phyloP scores from a whole-genome alignment of 768 basidiomycete species.

The Rhodosporidiobolus sp. region DNA sequence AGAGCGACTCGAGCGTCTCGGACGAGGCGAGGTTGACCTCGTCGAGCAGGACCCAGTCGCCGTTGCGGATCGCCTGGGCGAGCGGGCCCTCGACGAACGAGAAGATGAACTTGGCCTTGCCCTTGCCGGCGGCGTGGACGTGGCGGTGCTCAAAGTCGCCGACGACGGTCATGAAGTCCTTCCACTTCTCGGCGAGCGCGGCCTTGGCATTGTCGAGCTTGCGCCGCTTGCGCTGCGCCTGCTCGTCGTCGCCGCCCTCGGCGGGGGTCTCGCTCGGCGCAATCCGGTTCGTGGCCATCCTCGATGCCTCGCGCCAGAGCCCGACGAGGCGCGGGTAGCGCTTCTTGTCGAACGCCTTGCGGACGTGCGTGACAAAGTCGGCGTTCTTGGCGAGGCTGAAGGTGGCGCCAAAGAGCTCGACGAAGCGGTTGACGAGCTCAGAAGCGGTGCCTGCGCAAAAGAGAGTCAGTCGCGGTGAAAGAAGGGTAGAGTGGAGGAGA shows the following conservation, averaged over 20 bases:
- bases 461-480: neutral
- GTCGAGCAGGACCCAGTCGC: constrained; percentile 93
- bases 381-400: constrained; percentile 88
- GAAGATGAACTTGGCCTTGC: constrained; percentile 85
- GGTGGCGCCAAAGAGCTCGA: constrained; percentile 74
- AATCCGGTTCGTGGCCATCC: constrained; percentile 67
- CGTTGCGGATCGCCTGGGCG: constrained; percentile 79
- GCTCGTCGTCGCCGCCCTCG: constrained; percentile 2
- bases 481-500: neutral
- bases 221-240: constrained; percentile 43
- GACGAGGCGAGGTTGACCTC: constrained; percentile 92
- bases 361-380: constrained; percentile 73
- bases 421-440: constrained; percentile 55
- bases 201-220: constrained; percentile 31
- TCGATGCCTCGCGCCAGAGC: constrained; percentile 60
- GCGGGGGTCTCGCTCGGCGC: neutral
- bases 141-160: constrained; percentile 82
- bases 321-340: constrained; percentile 81
- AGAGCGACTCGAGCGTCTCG: constrained; percentile 89
- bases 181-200: constrained; percentile 57
- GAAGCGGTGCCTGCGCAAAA: constrained; percentile 23
- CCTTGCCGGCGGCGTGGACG: constrained; percentile 57
- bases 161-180: constrained; percentile 63
- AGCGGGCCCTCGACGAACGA: constrained; percentile 93
- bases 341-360: constrained; percentile 73